Conservation (phyloP, 2,329 filamentous ascomycete species). For the Claviceps spartinae region DNA sequence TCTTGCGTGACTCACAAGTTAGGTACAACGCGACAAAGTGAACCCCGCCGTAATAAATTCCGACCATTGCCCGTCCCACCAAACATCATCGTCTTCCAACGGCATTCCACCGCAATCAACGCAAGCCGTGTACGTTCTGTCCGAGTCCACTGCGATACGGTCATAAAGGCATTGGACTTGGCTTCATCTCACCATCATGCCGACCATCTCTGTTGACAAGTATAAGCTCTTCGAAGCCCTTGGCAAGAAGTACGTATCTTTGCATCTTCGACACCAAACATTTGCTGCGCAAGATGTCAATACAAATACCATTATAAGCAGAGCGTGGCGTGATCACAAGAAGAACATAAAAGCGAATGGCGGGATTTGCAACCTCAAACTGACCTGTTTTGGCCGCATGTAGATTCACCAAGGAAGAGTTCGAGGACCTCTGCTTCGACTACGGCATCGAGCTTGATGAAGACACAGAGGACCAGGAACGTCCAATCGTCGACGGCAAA, state of each 20-base stretch:
- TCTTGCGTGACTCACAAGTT: conserved; percentile 1
- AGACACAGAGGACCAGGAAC: conserved; percentile 67
- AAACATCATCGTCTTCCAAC: conserved; percentile 4
- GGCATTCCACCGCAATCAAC: not conserved
- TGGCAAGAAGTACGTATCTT: conserved; percentile 55
- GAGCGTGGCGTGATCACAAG: too few species aligned
- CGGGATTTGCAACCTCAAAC: not conserved
- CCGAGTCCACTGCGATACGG: not conserved
- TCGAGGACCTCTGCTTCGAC: conserved; percentile 96
- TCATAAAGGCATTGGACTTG: conserved; percentile 11
- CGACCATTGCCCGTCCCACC: not conserved
- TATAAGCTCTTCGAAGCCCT: conserved; percentile 88
- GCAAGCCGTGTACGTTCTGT: not conserved
- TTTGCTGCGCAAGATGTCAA: too few species aligned
- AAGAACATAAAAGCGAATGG: not conserved
- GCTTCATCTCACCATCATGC: conserved; percentile 44
- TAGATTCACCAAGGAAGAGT: conserved; percentile 83
- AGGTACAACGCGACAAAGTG: not conserved
- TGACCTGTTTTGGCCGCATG: conserved; percentile 8
- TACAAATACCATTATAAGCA: too few species aligned
- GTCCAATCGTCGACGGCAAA: conserved; percentile 61
- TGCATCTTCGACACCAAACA: too few species aligned
- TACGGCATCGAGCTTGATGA: conserved; percentile 97
- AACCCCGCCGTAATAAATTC: conserved; percentile 5
- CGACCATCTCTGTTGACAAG: conserved; percentile 94